Evolutionary conservation across 2,329 filamentous ascomycete genomes (phyloP).

Genomic region (Alternaria incomplexa): DNA sequence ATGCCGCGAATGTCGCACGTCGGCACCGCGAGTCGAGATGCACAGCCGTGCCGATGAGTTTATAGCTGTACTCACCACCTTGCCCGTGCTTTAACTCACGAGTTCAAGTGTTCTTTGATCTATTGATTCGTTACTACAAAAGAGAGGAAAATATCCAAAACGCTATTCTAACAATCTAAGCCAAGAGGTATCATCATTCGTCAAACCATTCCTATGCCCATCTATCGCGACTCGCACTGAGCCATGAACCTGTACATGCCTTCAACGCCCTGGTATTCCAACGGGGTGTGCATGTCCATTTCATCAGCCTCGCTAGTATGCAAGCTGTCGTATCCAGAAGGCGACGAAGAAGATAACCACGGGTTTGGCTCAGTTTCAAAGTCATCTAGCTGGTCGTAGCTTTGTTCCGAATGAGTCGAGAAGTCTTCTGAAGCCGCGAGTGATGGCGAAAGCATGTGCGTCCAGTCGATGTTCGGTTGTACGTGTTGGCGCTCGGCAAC

Average conservation of each 20-base stretch:
- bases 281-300: constrained; percentile 47
- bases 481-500: constrained; percentile 43
- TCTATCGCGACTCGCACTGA: constrained; percentile 60
- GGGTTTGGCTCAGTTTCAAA: constrained; percentile 55
- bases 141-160: constrained; percentile 24
- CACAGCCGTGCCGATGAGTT: no score
- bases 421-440: constrained; percentile 44
- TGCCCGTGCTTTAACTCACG: no score
- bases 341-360: constrained; percentile 56
- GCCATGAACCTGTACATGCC: constrained; percentile 71
- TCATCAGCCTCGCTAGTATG: constrained; percentile 60
- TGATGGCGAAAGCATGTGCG: constrained; percentile 61
- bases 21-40: no score
- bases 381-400: constrained; percentile 50
- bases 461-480: constrained; percentile 59
- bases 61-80: no score
- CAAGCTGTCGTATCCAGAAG: constrained; percentile 64
- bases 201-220: constrained; percentile 9
- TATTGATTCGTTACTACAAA: constrained; percentile 23
- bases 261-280: constrained; percentile 68
- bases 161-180: constrained; percentile 31
- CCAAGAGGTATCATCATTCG: constrained; percentile 33
- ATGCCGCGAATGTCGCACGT: background rate
- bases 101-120: background rate
- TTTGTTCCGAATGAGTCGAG: constrained; percentile 46